Evolutionary conservation across 2,329 filamentous ascomycete genomes (phyloP), one percentile per base, ranked within the genome.

Genomic region (Paracoccidioides brasiliensis): DNA sequence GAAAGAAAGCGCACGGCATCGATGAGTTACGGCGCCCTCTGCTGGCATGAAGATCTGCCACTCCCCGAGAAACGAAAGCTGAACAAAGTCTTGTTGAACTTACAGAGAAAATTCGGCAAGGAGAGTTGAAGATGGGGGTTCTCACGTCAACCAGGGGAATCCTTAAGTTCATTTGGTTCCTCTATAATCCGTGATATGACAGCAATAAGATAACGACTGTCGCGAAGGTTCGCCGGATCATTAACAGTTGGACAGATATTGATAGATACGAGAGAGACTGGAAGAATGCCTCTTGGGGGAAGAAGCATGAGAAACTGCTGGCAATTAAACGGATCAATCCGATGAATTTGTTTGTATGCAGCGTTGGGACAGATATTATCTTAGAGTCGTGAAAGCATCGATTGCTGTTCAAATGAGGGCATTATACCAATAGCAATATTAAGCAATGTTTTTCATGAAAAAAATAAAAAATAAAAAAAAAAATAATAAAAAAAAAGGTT

Each of bases 321-420:
- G 48, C 62, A 10, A 74, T 79, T 53, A 80, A 80, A 65, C 66
- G 59, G 0, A 63, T 76, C n/a, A 77, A 80, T 57, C 77, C 76
- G 0, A 55, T 64, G 0, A 75, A 77, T 52, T 67, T 79, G 1
- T 72, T 80, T 12, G 77, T 75, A 69, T 78, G 76, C 56, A 60
- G 76, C 54, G 74, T 78, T 0, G 76, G 76, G 0, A 75, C 62
- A 4, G 63, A 63, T 56, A 60, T 65, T 37, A 45, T 64, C 8
- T 56, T 61, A 46, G 56, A 64, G 55, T 59, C 62, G 15, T 65
- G 50, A 46, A 37, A 37, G 35, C 2, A 3, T 37, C 35, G 6
- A 37, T 3, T 10, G 6, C 35, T 37, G 35, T 10, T 6, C 6
- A 10, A 37, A 37, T 37, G 6, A 37, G 10, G 33, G 32, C 14